Conservation (phyloP, 2,329 filamentous ascomycete species). For the Stagonosporopsis vannaccii region DNA sequence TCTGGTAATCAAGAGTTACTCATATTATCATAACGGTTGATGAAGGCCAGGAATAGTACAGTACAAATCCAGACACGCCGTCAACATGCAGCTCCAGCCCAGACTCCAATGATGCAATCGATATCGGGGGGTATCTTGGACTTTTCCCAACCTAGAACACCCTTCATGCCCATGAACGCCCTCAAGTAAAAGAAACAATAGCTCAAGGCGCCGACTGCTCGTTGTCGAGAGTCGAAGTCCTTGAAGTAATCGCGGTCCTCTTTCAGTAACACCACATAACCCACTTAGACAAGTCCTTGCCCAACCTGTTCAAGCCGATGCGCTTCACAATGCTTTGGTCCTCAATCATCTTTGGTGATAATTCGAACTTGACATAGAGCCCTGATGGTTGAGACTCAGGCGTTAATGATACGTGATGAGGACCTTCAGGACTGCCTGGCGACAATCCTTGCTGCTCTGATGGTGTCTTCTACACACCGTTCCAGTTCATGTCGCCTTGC, state of each 20-base stretch:
- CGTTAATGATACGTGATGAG: neutral
- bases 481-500: conserved; percentile 38
- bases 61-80: neutral
- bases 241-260: neutral
- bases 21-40: neutral
- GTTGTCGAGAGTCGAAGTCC: neutral
- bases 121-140: conserved; percentile 20
- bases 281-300: neutral
- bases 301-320: neutral
- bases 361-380: neutral
- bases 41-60: neutral
- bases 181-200: neutral
- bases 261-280: too few species aligned
- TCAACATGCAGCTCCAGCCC: conserved; percentile 3
- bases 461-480: conserved; percentile 25
- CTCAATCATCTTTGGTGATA: neutral
- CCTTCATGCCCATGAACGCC: conserved; percentile 15
- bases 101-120: conserved; percentile 10
- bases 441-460: neutral
- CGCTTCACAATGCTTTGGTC: neutral
- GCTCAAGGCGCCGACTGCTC: neutral
- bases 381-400: neutral
- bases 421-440: neutral
- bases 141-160: conserved; percentile 20
- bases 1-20: neutral